These are phyloP conservation scores for Limnomonas spitsbergensis DNA, from an alignment of 139 green algal genomes.

Conservation along the genomic window DNA sequence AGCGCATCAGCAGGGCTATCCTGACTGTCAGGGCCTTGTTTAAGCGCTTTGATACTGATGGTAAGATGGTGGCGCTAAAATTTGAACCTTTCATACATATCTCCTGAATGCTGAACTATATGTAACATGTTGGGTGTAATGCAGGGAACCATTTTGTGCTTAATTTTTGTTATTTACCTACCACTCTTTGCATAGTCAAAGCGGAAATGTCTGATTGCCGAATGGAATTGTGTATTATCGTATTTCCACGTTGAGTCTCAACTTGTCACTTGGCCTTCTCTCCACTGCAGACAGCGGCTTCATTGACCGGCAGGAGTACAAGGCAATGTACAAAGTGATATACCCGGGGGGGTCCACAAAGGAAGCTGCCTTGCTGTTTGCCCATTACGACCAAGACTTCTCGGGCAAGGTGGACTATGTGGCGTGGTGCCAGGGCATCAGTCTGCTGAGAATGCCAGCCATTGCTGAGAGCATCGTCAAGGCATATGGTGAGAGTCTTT, in stretches of 20 bases:
- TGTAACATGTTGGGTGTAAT: too few relatives aligned
- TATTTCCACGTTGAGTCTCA: too few relatives aligned
- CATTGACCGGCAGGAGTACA: conserved; percentile 28
- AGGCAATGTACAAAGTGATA: conserved; percentile 6
- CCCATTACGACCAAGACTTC: neutral
- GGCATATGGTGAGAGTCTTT: conserved; percentile 2
- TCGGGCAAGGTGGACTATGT: conserved; percentile 17
- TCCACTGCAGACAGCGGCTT: conserved; percentile 18
- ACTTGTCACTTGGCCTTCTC: neutral
- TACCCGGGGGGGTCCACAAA: conserved; percentile 15
- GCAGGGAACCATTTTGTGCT: neutral
- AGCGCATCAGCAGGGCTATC: conserved; percentile 59
- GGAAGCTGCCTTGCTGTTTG: conserved; percentile 10
- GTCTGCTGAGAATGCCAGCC: conserved; percentile 37
- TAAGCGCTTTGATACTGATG: conserved; percentile 60
- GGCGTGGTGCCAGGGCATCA: conserved; percentile 23
- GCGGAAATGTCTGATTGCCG: too few relatives aligned
- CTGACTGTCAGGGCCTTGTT: conserved; percentile 66
- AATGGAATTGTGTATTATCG: too few relatives aligned
- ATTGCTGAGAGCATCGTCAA: conserved; percentile 45
- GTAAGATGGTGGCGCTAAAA: too few relatives aligned
- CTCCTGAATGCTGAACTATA: too few relatives aligned
- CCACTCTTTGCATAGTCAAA: too few relatives aligned
- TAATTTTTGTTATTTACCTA: neutral
- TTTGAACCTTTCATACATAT: too few relatives aligned